phyloP scores from a whole-genome alignment of 768 basidiomycete genomes.

The Multifurca ochricompacta region DNA sequence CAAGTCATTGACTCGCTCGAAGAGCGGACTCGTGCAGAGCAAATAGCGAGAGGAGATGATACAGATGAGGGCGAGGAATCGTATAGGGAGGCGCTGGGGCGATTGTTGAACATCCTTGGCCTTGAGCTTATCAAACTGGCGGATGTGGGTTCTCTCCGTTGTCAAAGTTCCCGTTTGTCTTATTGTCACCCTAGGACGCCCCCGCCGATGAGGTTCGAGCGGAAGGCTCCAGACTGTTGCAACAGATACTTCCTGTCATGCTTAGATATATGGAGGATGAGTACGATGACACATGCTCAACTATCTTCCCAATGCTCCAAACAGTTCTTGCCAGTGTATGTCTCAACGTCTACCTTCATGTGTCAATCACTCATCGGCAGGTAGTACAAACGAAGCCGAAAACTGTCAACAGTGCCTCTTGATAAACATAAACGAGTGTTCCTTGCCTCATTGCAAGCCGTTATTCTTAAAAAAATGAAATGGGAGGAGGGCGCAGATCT shows the following conservation, averaged over 20 bases:
- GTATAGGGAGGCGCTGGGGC: slow-evolving; percentile 84
- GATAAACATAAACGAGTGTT: slow-evolving; percentile 68
- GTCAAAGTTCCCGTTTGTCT: slow-evolving; percentile 3
- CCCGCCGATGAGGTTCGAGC: slow-evolving; percentile 48
- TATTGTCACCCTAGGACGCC: slow-evolving; percentile 40
- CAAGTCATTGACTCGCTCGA: slow-evolving; percentile 78
- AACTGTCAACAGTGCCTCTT: slow-evolving; percentile 51
- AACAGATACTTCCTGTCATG: slow-evolving; percentile 69
- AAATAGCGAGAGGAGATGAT: slow-evolving; percentile 54
- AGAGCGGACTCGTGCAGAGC: slow-evolving; percentile 60
- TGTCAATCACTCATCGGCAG: neutral
- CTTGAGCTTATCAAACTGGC: slow-evolving; percentile 73
- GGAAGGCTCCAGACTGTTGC: slow-evolving; percentile 57
- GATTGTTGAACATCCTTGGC: slow-evolving; percentile 73
- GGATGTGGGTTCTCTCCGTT: slow-evolving; percentile 48
- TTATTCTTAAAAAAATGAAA: slow-evolving; percentile 80
- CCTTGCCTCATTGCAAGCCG: slow-evolving; percentile 66
- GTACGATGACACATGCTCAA: slow-evolving; percentile 81
- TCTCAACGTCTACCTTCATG: slow-evolving; percentile 15
- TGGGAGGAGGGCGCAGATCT: slow-evolving; percentile 79
- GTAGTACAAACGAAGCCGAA: slow-evolving; percentile 74
- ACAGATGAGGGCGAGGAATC: slow-evolving; percentile 84
- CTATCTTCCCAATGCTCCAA: slow-evolving; percentile 76
- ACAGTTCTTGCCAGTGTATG: slow-evolving; percentile 67
- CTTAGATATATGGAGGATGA: slow-evolving; percentile 85